Evolutionary conservation across 75 land plant genomes (phyloP).

Genomic region (Cryptomeria japonica): DNA sequence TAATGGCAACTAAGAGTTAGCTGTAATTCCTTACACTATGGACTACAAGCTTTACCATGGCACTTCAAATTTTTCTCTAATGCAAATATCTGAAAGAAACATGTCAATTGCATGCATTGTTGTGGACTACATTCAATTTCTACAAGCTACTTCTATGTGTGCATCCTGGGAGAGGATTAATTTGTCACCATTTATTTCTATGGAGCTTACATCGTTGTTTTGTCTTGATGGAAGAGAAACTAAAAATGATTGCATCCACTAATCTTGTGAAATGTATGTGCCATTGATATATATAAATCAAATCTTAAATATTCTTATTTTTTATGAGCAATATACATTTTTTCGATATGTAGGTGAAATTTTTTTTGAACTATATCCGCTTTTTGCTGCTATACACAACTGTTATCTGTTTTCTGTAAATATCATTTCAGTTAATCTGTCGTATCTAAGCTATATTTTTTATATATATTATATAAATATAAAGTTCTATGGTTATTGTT

Average conservation of each 20-base stretch:
- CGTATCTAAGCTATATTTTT: neutral
- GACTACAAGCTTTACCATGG: neutral
- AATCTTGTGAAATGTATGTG: neutral
- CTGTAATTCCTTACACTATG: neutral
- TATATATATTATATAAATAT: neutral
- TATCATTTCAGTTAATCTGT: neutral
- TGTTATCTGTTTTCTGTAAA: neutral
- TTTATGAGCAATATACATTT: neutral
- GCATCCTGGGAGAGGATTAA: neutral
- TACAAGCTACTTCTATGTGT: neutral
- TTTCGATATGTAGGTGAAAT: neutral
- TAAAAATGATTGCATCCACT: neutral
- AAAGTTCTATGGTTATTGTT: neutral
- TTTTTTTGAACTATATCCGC: neutral
- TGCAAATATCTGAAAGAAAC: neutral
- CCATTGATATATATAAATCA: neutral
- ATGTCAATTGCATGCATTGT: neutral
- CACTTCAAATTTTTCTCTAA: neutral
- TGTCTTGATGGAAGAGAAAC: neutral
- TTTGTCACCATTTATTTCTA: neutral
- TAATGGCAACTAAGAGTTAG: neutral
- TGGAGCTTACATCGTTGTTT: slow-evolving; percentile 1
- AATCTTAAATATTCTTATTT: neutral
- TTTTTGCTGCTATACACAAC: neutral
- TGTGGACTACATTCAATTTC: neutral